Percentiles rank a stretch among this genome's conserved stretches.
Conservation (phyloP, 2,329 filamentous ascomycete species). For the Aspergillus eucalypticola region DNA sequence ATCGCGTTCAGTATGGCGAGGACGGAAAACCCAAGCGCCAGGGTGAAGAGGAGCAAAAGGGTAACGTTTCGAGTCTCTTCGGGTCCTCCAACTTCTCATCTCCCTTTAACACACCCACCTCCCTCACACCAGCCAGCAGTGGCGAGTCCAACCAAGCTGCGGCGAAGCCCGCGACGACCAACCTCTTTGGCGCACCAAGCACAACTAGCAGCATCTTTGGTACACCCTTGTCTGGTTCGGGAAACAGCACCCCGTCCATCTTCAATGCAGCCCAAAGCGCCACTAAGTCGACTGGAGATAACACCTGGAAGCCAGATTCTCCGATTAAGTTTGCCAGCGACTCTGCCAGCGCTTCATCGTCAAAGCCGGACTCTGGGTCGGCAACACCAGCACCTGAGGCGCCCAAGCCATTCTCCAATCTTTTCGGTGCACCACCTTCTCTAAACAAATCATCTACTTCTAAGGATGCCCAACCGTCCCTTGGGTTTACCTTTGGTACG, state of each 20-base stretch:
- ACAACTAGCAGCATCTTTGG: conserved; percentile 32
- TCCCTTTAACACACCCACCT: conserved; percentile 26
- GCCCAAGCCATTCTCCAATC: conserved; percentile 31
- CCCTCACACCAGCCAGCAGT: conserved; percentile 18
- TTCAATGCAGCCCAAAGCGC: conserved; percentile 15
- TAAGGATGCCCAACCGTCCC: conserved; percentile 19
- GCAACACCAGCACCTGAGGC: conserved; percentile 22
- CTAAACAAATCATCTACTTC: conserved; percentile 21
- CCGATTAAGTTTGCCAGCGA: conserved; percentile 51
- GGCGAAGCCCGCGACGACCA: conserved; percentile 19
- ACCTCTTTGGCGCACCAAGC: conserved; percentile 20
- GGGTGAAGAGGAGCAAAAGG: conserved; percentile 21
- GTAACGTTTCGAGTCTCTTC: conserved; percentile 24
- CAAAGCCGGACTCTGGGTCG: conserved; percentile 30
- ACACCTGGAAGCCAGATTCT: conserved; percentile 51
- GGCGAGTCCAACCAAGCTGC: conserved; percentile 15
- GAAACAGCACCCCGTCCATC: conserved; percentile 18
- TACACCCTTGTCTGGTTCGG: conserved; percentile 25
- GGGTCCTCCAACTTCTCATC: conserved; percentile 28
- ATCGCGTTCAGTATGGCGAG: conserved; percentile 31
- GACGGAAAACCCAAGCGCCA: conserved; percentile 30
- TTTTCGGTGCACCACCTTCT: conserved; percentile 31
- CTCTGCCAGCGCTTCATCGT: conserved; percentile 25
- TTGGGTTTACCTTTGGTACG: conserved; percentile 46
- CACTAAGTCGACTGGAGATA: conserved; percentile 31